Evolutionary conservation across 1,139 yeast genomes (phyloP).

Genomic region (Ogataea hybrid): DNA sequence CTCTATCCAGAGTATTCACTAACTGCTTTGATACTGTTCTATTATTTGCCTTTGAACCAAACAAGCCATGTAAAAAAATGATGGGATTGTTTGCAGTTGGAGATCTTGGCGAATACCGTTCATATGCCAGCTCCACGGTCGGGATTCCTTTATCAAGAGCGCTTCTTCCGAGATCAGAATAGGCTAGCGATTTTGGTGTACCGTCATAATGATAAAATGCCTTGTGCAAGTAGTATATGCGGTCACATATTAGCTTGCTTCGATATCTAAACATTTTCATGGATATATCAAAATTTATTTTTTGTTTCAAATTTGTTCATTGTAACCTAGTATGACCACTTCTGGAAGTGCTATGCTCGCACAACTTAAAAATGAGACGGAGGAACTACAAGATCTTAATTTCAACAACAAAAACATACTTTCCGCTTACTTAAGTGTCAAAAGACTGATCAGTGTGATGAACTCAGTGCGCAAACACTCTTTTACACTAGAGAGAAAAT

Average conservation of each 20-base stretch:
- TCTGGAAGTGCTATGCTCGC: too few species aligned
- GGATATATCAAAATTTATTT: too few species aligned
- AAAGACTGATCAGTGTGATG: slow-evolving; percentile 10
- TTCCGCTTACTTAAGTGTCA: slow-evolving; percentile 7
- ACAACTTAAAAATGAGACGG: background rate
- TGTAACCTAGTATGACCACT: too few species aligned
- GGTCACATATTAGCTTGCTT: too few species aligned
- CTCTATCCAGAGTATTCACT: slow-evolving; percentile 37
- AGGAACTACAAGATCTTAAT: background rate
- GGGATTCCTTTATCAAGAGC: slow-evolving; percentile 33
- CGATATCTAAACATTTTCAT: too few species aligned
- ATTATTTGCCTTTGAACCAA: slow-evolving; percentile 80
- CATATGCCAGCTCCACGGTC: slow-evolving; percentile 46
- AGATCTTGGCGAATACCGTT: slow-evolving; percentile 30
- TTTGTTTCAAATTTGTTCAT: too few species aligned
- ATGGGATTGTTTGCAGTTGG: slow-evolving; percentile 45
- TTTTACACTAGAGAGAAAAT: background rate
- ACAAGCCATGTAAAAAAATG: slow-evolving; percentile 81
- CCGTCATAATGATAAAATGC: slow-evolving; percentile 22
- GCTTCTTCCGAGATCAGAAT: slow-evolving; percentile 15
- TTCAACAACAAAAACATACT: background rate
- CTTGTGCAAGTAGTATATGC: background rate
- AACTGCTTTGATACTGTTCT: slow-evolving; percentile 55
- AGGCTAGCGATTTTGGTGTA: slow-evolving; percentile 23
- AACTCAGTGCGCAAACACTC: slow-evolving; percentile 10